Conservation (phyloP, 2,329 filamentous ascomycete genomes). For the Ceratocystis lukuohia region DNA sequence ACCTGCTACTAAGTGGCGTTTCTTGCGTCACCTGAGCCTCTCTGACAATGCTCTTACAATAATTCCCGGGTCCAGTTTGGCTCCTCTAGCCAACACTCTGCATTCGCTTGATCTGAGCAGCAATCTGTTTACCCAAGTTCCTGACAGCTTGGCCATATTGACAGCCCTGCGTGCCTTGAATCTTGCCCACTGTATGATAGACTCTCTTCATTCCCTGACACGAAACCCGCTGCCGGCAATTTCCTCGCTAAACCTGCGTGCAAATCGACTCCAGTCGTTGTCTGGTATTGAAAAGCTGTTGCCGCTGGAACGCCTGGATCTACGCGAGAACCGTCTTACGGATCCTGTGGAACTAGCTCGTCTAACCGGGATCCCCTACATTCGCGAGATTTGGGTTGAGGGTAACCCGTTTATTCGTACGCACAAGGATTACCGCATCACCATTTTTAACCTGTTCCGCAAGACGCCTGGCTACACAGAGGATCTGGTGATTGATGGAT, state of each 20-base stretch:
- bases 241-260: slow-evolving; percentile 78
- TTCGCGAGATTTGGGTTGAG: slow-evolving; percentile 82
- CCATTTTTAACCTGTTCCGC: slow-evolving; percentile 93
- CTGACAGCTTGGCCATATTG: slow-evolving; percentile 74
- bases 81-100: slow-evolving; percentile 72
- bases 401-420: slow-evolving; percentile 87
- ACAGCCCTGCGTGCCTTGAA: slow-evolving; percentile 86
- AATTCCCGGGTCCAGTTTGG: slow-evolving; percentile 60
- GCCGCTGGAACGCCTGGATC: slow-evolving; percentile 76
- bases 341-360: slow-evolving; percentile 85
- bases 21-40: slow-evolving; percentile 79
- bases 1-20: slow-evolving; percentile 83
- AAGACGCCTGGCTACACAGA: slow-evolving; percentile 78
- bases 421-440: slow-evolving; percentile 70
- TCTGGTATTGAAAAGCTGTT: slow-evolving; percentile 81
- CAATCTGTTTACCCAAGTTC: slow-evolving; percentile 88
- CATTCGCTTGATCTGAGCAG: slow-evolving; percentile 85
- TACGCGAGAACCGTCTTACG: slow-evolving; percentile 80
- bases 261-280: slow-evolving; percentile 74
- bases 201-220: slow-evolving; percentile 74
- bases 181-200: slow-evolving; percentile 94
- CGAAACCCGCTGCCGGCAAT: slow-evolving; percentile 84
- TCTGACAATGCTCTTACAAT: slow-evolving; percentile 82
- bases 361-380: slow-evolving; percentile 78
- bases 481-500: slow-evolving; percentile 78